phyloP scores from a whole-genome alignment of 257 asterid genomes.

The Lycium barbarum region DNA sequence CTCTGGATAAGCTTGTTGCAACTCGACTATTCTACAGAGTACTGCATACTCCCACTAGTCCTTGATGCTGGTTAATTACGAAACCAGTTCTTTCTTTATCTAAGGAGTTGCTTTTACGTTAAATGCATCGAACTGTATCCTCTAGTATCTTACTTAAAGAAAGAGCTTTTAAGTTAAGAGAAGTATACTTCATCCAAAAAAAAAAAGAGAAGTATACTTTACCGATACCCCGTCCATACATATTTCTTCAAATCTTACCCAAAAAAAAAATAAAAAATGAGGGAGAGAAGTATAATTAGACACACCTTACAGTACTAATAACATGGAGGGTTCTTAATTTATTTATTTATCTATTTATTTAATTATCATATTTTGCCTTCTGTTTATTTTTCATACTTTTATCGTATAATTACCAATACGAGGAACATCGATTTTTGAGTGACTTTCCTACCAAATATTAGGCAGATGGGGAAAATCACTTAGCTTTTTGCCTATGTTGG shows the following conservation, averaged over 20 bases:
- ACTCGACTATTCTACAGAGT: not conserved
- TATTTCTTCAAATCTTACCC: not conserved
- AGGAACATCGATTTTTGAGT: not conserved
- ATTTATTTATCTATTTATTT: not conserved
- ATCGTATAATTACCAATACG: not conserved
- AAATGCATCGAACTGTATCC: not conserved
- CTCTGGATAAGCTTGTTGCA: not conserved
- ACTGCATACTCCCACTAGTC: conserved; percentile 5
- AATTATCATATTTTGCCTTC: not conserved
- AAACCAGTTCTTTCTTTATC: not conserved
- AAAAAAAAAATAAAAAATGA: no score
- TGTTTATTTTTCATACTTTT: not conserved
- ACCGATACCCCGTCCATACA: no score
- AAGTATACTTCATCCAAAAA: not conserved
- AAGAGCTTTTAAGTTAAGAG: not conserved
- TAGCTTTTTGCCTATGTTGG: not conserved
- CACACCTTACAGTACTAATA: not conserved
- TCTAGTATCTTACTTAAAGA: not conserved
- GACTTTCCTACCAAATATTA: conserved; percentile 19
- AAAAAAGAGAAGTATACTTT: not conserved
- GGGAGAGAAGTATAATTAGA: not conserved
- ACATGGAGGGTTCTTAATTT: not conserved
- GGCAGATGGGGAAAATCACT: not conserved
- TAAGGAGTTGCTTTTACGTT: not conserved
- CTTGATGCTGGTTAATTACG: not conserved